These are phyloP conservation scores for Macrocystidia cucumis DNA, from an alignment of 1,284 basidiomycete genomes.

Conservation along the genomic window DNA sequence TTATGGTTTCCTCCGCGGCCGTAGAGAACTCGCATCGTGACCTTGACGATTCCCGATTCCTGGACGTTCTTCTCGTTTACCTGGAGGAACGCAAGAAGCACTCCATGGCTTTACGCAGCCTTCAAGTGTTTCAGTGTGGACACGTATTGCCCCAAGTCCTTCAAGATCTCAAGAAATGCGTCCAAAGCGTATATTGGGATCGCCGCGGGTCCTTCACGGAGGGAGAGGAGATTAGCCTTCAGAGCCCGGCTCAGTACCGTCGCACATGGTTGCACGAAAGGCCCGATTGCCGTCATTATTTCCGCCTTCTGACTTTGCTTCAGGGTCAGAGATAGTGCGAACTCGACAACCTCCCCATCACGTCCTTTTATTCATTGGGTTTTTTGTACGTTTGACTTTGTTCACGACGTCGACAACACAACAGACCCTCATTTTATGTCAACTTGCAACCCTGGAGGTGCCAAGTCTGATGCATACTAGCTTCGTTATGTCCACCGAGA, in stretches of 20 bases:
- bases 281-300: conserved; percentile 14
- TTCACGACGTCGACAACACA: too few species aligned
- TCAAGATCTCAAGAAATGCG: conserved; percentile 15
- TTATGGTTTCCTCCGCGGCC: conserved; percentile 23
- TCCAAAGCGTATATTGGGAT: conserved; percentile 23
- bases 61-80: conserved; percentile 25
- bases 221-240: conserved; percentile 9
- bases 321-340: too few species aligned
- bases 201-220: conserved; percentile 13
- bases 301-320: conserved; percentile 16
- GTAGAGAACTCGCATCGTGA: conserved; percentile 23
- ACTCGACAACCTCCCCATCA: too few species aligned
- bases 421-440: too few species aligned
- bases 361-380: too few species aligned
- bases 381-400: too few species aligned
- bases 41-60: conserved; percentile 28
- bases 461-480: too few species aligned
- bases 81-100: conserved; percentile 17
- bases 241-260: conserved; percentile 15
- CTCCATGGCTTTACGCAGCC: conserved; percentile 19
- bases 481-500: too few species aligned
- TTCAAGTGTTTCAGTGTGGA: conserved; percentile 23
- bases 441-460: too few species aligned
- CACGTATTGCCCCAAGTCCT: conserved; percentile 17
- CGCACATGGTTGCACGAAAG: conserved; percentile 10